Base-by-base conservation (phyloP, 192 early-diverging fungal genomes). In the Cetraspora pellucida region DNA sequence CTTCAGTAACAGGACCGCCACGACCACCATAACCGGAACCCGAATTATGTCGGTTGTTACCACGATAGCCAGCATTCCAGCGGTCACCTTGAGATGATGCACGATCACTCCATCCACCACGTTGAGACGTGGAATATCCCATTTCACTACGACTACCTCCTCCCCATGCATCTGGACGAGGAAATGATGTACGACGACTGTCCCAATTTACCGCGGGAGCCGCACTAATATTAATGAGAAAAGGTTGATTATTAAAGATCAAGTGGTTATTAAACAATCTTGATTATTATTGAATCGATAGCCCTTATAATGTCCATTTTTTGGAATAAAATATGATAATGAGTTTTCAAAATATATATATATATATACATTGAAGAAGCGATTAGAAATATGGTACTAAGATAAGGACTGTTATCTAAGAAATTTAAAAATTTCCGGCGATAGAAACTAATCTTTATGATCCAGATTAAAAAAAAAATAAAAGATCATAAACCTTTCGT, bases 11-110 rank as follows among this genome's bases (percentile, higher is more conserved):
- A 13, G 25, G 16, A n/a, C 74, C 55, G 21, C 75, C 70, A 49
- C 77, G 30, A 59, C 77, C 78, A 59, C 82, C 79, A 37, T 77
- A 60, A 27, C 74, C 76, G 37, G 37, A 37, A 37, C 37, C 37
- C 37, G 37, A 37, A 59, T 77, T 79, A 50, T 81, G 72, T 46
- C 69, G 59, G 43, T 54, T 19, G 13, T 65, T 78, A 57, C 83
- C 83, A 61, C 86, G 82, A n/a, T 81, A 79, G 5, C 85, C 86
- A 3, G 73, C 27, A 75, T 75, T 64, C 60, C 63, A 66, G 17
- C 47, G 46, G 9, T 74, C 77, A 19, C 57, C 46, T 52, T 72
- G 58, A n/a, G 80, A 81, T 5, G 82, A 84, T 27, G 82, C 82
- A 17, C 82, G 82, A 74, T 84, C 82, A 61, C 77, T 81, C 82